These are phyloP conservation scores for Tolypocladium ophioglossoides DNA, from an alignment of 2,329 filamentous ascomycete species.

Conservation along the genomic window DNA sequence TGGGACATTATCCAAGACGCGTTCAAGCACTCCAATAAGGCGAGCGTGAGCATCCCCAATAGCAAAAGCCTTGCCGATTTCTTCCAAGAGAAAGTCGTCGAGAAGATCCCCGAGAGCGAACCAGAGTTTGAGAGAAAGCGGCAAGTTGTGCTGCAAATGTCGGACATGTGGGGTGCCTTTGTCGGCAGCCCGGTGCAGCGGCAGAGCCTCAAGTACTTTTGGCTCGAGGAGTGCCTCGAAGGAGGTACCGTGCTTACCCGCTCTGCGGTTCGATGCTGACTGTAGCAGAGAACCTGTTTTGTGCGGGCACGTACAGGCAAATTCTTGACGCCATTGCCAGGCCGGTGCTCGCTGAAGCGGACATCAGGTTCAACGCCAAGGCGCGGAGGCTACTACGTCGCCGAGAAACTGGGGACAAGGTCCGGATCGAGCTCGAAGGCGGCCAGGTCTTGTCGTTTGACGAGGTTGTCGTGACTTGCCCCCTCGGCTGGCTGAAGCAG, in stretches of 20 bases:
- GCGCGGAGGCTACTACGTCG: slow-evolving; percentile 31
- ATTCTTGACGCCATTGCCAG: slow-evolving; percentile 48
- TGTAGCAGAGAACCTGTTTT: slow-evolving; percentile 45
- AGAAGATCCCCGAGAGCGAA: slow-evolving; percentile 35
- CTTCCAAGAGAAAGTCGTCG: slow-evolving; percentile 32
- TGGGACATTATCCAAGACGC: slow-evolving; percentile 61
- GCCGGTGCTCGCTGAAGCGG: slow-evolving; percentile 43
- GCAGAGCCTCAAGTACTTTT: slow-evolving; percentile 68
- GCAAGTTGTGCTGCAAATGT: slow-evolving; percentile 37
- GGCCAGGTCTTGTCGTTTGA: slow-evolving; percentile 45
- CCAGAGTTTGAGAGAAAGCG: slow-evolving; percentile 28
- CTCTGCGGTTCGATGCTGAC: not conserved
- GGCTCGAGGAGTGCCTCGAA: slow-evolving; percentile 69
- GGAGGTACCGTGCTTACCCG: slow-evolving; percentile 35
- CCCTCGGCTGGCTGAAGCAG: slow-evolving; percentile 58
- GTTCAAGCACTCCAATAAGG: slow-evolving; percentile 53
- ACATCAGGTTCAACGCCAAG: slow-evolving; percentile 40
- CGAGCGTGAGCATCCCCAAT: slow-evolving; percentile 35
- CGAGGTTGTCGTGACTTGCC: slow-evolving; percentile 56
- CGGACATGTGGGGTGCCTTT: slow-evolving; percentile 61
- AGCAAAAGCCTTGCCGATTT: slow-evolving; percentile 43
- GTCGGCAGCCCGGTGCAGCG: slow-evolving; percentile 52
- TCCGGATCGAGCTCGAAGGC: slow-evolving; percentile 34
- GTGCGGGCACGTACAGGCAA: slow-evolving; percentile 47
- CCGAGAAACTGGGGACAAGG: slow-evolving; percentile 16